A percentile compares a stretch with the other conserved stretches of the same genome.
Evolutionary conservation across 371 early-diverging fungal genomes (phyloP).

Genomic region (Parasitella parasitica): DNA sequence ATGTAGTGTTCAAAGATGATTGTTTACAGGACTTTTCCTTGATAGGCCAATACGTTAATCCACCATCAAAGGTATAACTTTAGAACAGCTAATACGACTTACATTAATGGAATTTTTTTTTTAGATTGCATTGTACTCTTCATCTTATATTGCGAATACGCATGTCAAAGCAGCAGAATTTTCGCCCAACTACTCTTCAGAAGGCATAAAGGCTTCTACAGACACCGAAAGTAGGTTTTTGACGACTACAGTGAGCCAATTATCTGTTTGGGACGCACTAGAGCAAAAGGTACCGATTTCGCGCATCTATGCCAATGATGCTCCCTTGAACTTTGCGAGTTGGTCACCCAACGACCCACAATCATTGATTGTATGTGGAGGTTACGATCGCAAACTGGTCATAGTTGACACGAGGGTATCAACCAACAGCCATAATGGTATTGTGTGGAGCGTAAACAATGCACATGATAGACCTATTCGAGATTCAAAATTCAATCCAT

Average conservation of each 20-base stretch:
- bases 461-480: constrained; percentile 49
- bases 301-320: background rate
- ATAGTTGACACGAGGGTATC: constrained; percentile 28
- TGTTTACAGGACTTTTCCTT: background rate
- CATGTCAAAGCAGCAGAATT: constrained; percentile 29
- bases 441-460: constrained; percentile 27
- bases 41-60: constrained; percentile 21
- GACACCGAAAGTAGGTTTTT: constrained; percentile 11
- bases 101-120: too few relatives aligned
- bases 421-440: background rate
- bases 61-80: constrained; percentile 6
- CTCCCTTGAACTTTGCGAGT: constrained; percentile 20
- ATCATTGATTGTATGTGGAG: constrained; percentile 30
- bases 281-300: constrained; percentile 16
- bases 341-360: constrained; percentile 43
- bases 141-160: constrained; percentile 19
- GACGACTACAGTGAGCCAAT: constrained; percentile 10
- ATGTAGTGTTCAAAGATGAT: constrained; percentile 5
- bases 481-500: constrained; percentile 69
- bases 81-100: too few relatives aligned
- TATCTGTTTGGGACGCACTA: constrained; percentile 32
- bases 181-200: constrained; percentile 4
- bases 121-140: background rate
- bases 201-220: background rate
- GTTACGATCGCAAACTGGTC: constrained; percentile 14